Evolutionary conservation across 2,329 filamentous ascomycete genomes (phyloP), one percentile per base, ranked within the genome.

Genomic region (Arthrobotrys sinensis): DNA sequence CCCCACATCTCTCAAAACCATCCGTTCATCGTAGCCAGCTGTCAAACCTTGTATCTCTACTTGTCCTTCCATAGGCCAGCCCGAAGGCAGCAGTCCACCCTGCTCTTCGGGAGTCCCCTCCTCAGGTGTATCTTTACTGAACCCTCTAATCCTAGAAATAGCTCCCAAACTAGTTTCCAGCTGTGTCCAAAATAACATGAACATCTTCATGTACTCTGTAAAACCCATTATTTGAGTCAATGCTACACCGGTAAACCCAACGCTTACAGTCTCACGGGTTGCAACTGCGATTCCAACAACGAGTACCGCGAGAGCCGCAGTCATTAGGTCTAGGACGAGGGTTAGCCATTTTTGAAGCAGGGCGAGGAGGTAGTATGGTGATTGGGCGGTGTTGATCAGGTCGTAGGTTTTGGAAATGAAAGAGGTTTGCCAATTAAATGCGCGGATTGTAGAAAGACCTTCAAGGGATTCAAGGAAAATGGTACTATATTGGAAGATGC

Each of bases 281-380:
- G 83, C 83, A 0, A 88, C 88, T 0, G 87, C 85, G 0, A 90
- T 82, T 55, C 85, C 83, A 1, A 89, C 85, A 0, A 90, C 81
- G 1, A 87, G 76, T 0, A 87, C 83, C 0, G 87, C 87, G 12
- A 89, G 83, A 0, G 84, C 83, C 0, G 87, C 86, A 0, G 89
- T 86, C 0, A 89, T 81, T 2, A 89, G 79, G 60, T 88, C 85
- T 1, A 90, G 83, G 0, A 86, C 85, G 0, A 90, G 84, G 0
- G 82, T 85, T 0, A 90, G 85, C 89, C 89, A 90, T 40, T 87
- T 85, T 81, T 91, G 89, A 2, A 89, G 85, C 45, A 86, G 86
- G 70, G 85, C 87, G 4, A 90, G 84, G 0, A 90, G 84, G 80
- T 91, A 91, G 62, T 87, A 88, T 0, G 89, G 88, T 21, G 84